Evolutionary conservation across 192 early-diverging fungal genomes (phyloP), one percentile per base, ranked within the genome.

Genomic region (Podochytrium sp.): DNA sequence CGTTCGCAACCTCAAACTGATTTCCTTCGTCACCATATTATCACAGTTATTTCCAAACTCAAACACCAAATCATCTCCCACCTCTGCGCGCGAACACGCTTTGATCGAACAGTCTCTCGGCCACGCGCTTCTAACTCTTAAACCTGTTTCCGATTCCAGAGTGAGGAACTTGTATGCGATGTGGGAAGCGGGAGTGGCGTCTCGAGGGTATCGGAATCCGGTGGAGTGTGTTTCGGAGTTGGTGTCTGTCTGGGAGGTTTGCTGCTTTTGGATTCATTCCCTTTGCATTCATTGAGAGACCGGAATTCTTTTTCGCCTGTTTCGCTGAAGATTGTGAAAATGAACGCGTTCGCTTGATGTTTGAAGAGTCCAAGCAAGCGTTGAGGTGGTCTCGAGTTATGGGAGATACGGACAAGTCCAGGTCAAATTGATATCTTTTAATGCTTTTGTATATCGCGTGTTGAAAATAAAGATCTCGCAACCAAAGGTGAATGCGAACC

Each of bases 21-120:
- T n/a, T n/a, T n/a, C n/a, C n/a, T n/a, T n/a, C n/a, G n/a, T n/a
- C n/a, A n/a, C n/a, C n/a, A n/a, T n/a, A n/a, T n/a, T n/a, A n/a
- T n/a, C n/a, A n/a, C n/a, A n/a, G n/a, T n/a, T 57, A 23, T 41
- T 71, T 25, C 69, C 58, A 43, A n/a, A 71, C 29, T 60, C 41
- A 23, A 25, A 71, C 23, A 39, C 20, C 10, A 20, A 40, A 29
- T 40, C 32, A 25, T 4, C 34, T 0, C 12, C 38, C 23, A 43
- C 47, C 4, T n/a, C 49, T 38, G 30, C 5, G 3, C n/a, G 20
- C 14, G 56, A 60, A 34, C 30, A 27, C 20, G 69, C 69, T n/a
- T 41, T 30, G 1, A 41, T 60, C 41, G 35, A 43, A 6, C 53
- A 59, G 42, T 30, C 56, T 29, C 69, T 59, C 27, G 69, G 69